Evolutionary conservation across 23 red algal genomes (phyloP), one percentile per base, ranked within the genome.

Genomic region (Gracilaria domingensis): DNA sequence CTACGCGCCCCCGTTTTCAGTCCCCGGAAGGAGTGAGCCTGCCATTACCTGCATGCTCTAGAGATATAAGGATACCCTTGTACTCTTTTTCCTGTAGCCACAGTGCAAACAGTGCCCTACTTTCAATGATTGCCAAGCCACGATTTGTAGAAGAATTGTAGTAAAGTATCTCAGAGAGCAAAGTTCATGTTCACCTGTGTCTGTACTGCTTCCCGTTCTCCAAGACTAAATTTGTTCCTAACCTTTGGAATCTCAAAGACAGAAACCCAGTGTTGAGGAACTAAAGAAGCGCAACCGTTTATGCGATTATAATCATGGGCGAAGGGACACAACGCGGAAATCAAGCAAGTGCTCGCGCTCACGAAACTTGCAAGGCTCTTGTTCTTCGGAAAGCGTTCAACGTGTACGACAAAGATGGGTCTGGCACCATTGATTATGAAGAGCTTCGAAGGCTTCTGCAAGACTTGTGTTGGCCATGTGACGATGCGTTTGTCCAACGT

Each of bases 401-500:
- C 2, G 69, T 74, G 23, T 74, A 74, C 21, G 69, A 74, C 45
- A 74, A 7, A 18, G 69, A 74, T 45, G 8, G 21, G 6, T 74
- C 69, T 42, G 69, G 69, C 21, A 9, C 69, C 21, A 74, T 74
- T 21, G 69, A 74, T 24, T 24, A 44, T 29, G 69, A 74, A 44
- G 69, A 74, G 39, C 69, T 74, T 38, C 69, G 69, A n/a, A 44
- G 28, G 1, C 69, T 74, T 23, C 69, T 74, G 36, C 21, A 21
- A 6, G 69, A 74, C 16, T 45, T 74, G 17, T 36, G 69, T 74
- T 74, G 69, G 69, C 69, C 69, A 18, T 74, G 6, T 42, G 69
- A 74, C 69, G 69, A 74, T 74, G 34, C 39, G 39, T 37, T 74
- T 42, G 16, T 74, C 37, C 34, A 74, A 74, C 69, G 69, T n/a